Base-by-base conservation (phyloP, 176 grass and related monocot species). In the bread wheat (Triticum aestivum) region DNA sequence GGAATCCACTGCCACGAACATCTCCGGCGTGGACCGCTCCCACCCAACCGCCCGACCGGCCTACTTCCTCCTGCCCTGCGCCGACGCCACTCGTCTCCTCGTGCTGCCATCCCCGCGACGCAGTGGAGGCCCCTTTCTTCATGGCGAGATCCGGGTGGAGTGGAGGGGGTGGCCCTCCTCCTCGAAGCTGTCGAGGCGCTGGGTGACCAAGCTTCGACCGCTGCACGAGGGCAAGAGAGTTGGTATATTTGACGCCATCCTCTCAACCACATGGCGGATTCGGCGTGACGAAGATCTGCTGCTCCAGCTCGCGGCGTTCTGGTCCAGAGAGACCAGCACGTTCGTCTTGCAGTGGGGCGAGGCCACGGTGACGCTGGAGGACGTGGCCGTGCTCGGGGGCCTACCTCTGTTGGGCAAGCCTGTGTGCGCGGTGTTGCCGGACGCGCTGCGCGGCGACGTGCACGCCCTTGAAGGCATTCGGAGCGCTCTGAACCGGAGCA, bases 401-500 rank as follows among this genome's bases (percentile, higher is more conserved):
- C 69, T 73, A 4, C 66, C 41, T 44, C 41, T 20, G 0, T 63
- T 63, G 23, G 41, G 41, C 41, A 44, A 11, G 41, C 41, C 41
- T 10, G 41, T 44, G 41, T 44, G 9, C 9, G 10, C 41, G 41
- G 41, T 0, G 9, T 44, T 11, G 41, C 41, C 41, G 41, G 41
- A 44, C 41, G 41, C 41, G 10, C 41, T 85, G 64, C 77, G 58
- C 70, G 79, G 92, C 71, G 82, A 91, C 18, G 83, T 93, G 69
- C 64, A 61, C 4, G 90, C 80, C 41, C 85, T 98, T 39, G 86
- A 92, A 29, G 83, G 59, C 17, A 81, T 93, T 5, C 91, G 91
- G 65, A 87, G 91, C 27, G 87, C 73, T 3, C 90, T 98, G 61
- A 95, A 95, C 75, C 84, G 93, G 27, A 95, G 89, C 89, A 79